Evolutionary conservation across 1,284 basidiomycete genomes (phyloP).

Genomic region (Tylopilus sp.): DNA sequence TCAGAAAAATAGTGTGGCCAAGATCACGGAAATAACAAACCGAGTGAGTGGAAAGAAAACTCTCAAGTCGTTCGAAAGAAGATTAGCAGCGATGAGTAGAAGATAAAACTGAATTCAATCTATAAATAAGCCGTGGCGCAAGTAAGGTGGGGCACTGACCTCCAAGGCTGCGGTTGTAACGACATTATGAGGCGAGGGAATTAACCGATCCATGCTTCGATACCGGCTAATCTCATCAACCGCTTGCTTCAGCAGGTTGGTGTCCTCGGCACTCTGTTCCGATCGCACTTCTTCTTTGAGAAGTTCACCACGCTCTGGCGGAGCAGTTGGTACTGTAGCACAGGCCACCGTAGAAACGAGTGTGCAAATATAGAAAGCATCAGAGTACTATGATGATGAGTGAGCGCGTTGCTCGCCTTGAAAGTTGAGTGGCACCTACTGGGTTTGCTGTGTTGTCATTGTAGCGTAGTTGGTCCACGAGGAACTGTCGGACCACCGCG

Average conservation of each 20-base stretch:
- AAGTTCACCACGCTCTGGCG: constrained; percentile 76
- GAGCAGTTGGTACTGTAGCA: constrained; percentile 67
- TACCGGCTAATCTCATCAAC: constrained; percentile 84
- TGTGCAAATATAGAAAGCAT: constrained; percentile 88
- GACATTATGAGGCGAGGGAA: constrained; percentile 93
- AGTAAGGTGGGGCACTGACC: constrained; percentile 43
- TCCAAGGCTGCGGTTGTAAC: constrained; percentile 88
- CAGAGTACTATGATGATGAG: constrained; percentile 67
- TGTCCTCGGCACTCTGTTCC: constrained; percentile 63
- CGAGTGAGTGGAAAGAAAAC: constrained; percentile 88
- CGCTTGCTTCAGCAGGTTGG: constrained; percentile 66
- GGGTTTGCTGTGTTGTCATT: constrained; percentile 94
- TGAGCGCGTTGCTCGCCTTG: constrained; percentile 10
- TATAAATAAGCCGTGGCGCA: constrained; percentile 7
- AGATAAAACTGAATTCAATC: constrained; percentile 65
- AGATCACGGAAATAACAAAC: constrained; percentile 40
- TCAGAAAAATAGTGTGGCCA: constrained; percentile 13
- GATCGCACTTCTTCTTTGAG: constrained; percentile 61
- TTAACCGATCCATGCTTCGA: constrained; percentile 91
- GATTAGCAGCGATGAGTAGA: constrained; percentile 73
- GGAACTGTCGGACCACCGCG: constrained; percentile 82
- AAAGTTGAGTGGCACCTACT: constrained; percentile 44
- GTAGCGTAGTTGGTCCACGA: constrained; percentile 87
- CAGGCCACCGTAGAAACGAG: constrained; percentile 82
- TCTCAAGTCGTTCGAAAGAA: constrained; percentile 78